phyloP scores from a whole-genome alignment of 805 yeast genomes.

The Ogataea ganodermae region DNA sequence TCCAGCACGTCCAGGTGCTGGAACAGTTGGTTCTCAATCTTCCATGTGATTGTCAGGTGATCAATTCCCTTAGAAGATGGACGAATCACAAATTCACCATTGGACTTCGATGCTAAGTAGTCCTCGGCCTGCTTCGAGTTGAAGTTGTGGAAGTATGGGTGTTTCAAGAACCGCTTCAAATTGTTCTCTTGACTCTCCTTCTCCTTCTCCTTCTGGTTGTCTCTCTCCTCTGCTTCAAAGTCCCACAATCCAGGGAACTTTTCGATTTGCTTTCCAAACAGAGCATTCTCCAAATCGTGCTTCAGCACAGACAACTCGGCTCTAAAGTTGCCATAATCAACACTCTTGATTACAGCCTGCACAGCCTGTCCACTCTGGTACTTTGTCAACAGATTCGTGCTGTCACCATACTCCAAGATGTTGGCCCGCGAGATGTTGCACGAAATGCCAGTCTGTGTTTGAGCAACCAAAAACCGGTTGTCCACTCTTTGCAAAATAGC shows the following conservation, averaged over 20 bases:
- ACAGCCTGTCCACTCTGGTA: slow-evolving; percentile 76
- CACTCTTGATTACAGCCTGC: slow-evolving; percentile 72
- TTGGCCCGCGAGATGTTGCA: slow-evolving; percentile 36
- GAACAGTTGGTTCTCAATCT: slow-evolving; percentile 84
- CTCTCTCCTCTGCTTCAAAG: slow-evolving; percentile 68
- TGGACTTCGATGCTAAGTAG: slow-evolving; percentile 79
- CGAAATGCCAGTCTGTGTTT: slow-evolving; percentile 57
- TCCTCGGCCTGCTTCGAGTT: slow-evolving; percentile 89
- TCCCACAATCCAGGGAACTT: slow-evolving; percentile 79
- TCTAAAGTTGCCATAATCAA: slow-evolving; percentile 72
- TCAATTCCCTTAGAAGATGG: slow-evolving; percentile 91
- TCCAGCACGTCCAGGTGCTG: slow-evolving; percentile 91
- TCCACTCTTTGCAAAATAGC: slow-evolving; percentile 70
- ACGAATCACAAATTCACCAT: slow-evolving; percentile 91
- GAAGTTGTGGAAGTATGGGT: slow-evolving; percentile 85
- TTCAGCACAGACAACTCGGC: slow-evolving; percentile 74
- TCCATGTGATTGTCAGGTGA: slow-evolving; percentile 94
- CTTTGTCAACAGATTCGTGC: slow-evolving; percentile 40
- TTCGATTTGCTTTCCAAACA: slow-evolving; percentile 40
- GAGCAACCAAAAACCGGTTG: slow-evolving; percentile 38
- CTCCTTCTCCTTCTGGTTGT: slow-evolving; percentile 56
- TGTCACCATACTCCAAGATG: slow-evolving; percentile 49
- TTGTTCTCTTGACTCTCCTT: slow-evolving; percentile 67
- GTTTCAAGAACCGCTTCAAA: slow-evolving; percentile 79
- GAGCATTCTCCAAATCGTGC: slow-evolving; percentile 60